A percentile compares a stretch with the other conserved stretches of the same genome.
These are phyloP conservation scores for Mrakia gelida DNA, from an alignment of 768 basidiomycete species.

Conservation along the genomic window DNA sequence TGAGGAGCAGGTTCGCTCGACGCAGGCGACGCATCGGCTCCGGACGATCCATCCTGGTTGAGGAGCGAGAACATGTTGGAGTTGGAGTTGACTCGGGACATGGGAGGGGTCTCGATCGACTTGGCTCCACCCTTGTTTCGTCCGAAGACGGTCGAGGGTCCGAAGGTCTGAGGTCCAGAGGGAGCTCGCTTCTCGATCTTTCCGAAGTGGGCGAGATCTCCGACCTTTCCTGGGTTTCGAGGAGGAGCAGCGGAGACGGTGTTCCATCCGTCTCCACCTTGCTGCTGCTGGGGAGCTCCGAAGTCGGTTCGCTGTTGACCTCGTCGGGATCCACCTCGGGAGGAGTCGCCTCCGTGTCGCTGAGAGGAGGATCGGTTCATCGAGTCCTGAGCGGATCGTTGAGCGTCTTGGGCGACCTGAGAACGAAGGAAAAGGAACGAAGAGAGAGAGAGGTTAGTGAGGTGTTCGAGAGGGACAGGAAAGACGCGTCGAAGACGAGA, in stretches of 20 bases:
- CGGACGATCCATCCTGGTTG: slow-evolving; percentile 52
- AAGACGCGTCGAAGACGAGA: background rate
- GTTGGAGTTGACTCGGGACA: slow-evolving; percentile 73
- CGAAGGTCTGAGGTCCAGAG: slow-evolving; percentile 62
- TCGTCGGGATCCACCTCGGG: slow-evolving; percentile 82
- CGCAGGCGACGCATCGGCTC: slow-evolving; percentile 6
- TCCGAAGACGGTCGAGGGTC: slow-evolving; percentile 76
- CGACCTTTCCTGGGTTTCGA: slow-evolving; percentile 61
- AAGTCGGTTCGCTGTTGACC: slow-evolving; percentile 60
- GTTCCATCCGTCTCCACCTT: slow-evolving; percentile 72
- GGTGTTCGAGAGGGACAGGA: background rate
- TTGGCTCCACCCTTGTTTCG: slow-evolving; percentile 61
- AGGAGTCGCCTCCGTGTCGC: slow-evolving; percentile 54
- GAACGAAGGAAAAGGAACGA: background rate
- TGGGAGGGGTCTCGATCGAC: slow-evolving; percentile 53
- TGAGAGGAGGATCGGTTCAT: slow-evolving; percentile 47
- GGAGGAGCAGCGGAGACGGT: slow-evolving; percentile 59
- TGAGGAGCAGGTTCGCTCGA: slow-evolving; percentile 44
- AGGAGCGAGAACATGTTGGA: slow-evolving; percentile 84
- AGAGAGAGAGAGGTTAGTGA: background rate
- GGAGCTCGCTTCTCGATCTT: slow-evolving; percentile 65
- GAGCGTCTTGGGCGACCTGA: slow-evolving; percentile 33
- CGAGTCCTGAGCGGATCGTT: slow-evolving; percentile 44
- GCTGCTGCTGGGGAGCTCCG: slow-evolving; percentile 51
- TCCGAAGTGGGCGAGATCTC: slow-evolving; percentile 81